A percentile compares a stretch with the other conserved stretches of the same genome.
Evolutionary conservation across 129 eudicot genomes (phyloP).

Genomic region (Flaveria robusta): DNA sequence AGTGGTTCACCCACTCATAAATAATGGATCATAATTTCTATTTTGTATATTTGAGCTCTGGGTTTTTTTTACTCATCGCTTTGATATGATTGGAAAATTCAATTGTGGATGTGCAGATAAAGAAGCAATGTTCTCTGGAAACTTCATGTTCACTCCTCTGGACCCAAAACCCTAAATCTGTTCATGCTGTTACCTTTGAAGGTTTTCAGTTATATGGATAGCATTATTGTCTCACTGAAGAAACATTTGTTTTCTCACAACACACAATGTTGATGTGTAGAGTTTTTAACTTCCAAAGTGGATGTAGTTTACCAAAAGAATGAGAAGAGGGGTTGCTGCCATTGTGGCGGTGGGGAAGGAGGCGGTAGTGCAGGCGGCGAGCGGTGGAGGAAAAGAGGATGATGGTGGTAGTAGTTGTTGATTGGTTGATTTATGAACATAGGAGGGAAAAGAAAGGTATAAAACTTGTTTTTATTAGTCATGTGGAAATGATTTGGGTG

Average conservation of each 20-base stretch:
- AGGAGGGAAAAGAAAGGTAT: not conserved
- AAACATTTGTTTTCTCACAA: conserved; percentile 7
- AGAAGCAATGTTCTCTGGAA: conserved; percentile 86
- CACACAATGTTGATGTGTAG: conserved; percentile 1
- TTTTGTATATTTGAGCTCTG: not conserved
- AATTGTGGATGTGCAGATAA: conserved; percentile 56
- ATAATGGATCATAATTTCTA: not conserved
- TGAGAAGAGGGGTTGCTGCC: not conserved
- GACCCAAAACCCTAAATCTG: conserved; percentile 29
- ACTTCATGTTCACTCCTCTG: conserved; percentile 76
- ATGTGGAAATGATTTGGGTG: not conserved
- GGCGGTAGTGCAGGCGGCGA: not conserved
- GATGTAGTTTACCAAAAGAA: conserved; percentile 13
- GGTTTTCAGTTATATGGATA: conserved; percentile 2
- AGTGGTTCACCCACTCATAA: not conserved
- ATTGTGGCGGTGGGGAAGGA: conserved; percentile 3
- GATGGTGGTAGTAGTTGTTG: not conserved
- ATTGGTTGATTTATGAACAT: not conserved
- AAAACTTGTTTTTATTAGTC: not conserved
- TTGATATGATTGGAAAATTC: conserved; percentile 8
- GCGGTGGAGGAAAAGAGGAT: not conserved
- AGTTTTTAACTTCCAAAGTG: conserved; percentile 27
- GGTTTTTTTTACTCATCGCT: not conserved
- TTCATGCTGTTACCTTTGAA: conserved; percentile 15
- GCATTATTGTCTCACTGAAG: conserved; percentile 14